These are phyloP conservation scores for Phialophora macrospora DNA, from an alignment of 2,329 filamentous ascomycete species.

Conservation along the genomic window DNA sequence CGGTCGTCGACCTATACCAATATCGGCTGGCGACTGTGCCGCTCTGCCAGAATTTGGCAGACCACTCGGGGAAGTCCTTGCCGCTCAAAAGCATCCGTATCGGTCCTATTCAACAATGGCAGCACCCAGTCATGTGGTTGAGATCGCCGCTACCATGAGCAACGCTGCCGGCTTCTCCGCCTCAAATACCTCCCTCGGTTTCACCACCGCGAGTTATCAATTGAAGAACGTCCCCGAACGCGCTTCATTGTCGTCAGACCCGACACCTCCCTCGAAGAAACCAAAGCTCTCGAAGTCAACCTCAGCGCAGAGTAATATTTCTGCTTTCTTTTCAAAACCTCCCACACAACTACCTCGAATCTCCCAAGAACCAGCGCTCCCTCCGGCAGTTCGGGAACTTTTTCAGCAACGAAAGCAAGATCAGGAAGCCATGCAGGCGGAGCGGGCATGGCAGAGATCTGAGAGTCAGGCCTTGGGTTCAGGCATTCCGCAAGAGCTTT, in stretches of 20 bases:
- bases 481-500: constrained; percentile 26
- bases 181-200: constrained; percentile 54
- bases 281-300: constrained; percentile 47
- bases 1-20: constrained; percentile 46
- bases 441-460: neutral
- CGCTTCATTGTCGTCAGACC: constrained; percentile 39
- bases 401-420: neutral
- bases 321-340: constrained; percentile 51
- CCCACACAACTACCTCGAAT: constrained; percentile 11
- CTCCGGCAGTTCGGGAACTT: neutral
- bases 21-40: constrained; percentile 40
- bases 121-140: constrained; percentile 27
- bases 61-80: constrained; percentile 27
- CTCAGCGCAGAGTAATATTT: constrained; percentile 58
- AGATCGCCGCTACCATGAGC: constrained; percentile 67
- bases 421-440: neutral
- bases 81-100: constrained; percentile 10
- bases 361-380: neutral
- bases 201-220: constrained; percentile 66
- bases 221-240: constrained; percentile 43
- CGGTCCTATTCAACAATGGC: constrained; percentile 6
- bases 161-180: constrained; percentile 48
- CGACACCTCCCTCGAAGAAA: constrained; percentile 42
- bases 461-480: neutral
- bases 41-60: constrained; percentile 22